Percentiles rank a stretch among this genome's conserved stretches.
Conservation (phyloP, 2,329 filamentous ascomycete genomes). For the Trichoderma afroharzianum region DNA sequence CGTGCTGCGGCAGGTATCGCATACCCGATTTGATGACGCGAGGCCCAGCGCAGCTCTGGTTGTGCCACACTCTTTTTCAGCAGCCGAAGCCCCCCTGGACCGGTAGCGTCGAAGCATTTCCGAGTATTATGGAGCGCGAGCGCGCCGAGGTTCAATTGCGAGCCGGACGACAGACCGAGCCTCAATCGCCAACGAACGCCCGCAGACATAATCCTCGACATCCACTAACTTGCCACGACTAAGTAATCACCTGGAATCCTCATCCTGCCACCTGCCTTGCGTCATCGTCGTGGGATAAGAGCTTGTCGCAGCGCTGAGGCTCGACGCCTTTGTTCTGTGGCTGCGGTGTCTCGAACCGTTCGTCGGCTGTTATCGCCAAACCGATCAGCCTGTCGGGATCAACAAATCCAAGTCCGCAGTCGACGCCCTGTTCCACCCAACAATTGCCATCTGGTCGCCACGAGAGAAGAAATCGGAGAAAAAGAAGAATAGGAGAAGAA, state of each 20-base stretch:
- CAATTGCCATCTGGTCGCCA: not conserved
- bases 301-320: not conserved
- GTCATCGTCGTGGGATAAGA: not conserved
- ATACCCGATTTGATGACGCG: conserved; percentile 6
- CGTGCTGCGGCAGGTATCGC: conserved; percentile 16
- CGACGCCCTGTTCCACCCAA: not conserved
- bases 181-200: not conserved
- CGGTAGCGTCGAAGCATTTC: conserved; percentile 10
- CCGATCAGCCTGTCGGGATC: not conserved
- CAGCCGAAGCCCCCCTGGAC: conserved; percentile 16
- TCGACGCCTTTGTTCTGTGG: not conserved
- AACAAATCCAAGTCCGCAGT: not conserved
- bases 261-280: not conserved
- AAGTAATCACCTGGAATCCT: not conserved
- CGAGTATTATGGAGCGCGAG: conserved; percentile 12
- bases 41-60: not conserved
- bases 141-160: conserved; percentile 19
- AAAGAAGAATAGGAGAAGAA: not conserved
- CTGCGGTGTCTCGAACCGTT: not conserved
- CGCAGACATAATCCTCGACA: conserved; percentile 2
- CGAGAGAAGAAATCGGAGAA: not conserved
- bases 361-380: conserved; percentile 2
- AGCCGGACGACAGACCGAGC: conserved; percentile 14
- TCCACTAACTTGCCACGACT: not conserved
- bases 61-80: conserved; percentile 5